Evolutionary conservation across 257 asterid genomes (phyloP).

Genomic region (Solanum commersonii): DNA sequence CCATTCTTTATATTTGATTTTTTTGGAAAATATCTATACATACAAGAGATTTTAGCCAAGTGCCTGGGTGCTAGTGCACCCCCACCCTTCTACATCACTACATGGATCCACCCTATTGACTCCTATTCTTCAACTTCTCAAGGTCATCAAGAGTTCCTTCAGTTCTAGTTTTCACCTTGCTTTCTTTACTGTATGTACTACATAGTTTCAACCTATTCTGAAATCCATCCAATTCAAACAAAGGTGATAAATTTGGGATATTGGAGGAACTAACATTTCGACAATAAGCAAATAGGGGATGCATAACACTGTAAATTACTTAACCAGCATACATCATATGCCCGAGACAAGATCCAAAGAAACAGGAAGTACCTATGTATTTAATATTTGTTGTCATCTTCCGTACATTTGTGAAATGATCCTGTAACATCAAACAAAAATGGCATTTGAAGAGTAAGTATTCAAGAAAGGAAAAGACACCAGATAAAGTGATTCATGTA

Average conservation of each 20-base stretch:
- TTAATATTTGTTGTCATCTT: conserved; percentile 71
- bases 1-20: background rate
- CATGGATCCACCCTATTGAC: background rate
- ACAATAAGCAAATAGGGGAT: background rate
- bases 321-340: background rate
- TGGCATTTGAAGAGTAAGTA: background rate
- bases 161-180: background rate
- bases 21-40: background rate
- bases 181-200: background rate
- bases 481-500: background rate
- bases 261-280: background rate
- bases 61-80: background rate
- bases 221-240: background rate
- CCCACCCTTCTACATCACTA: background rate
- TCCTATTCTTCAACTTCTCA: background rate
- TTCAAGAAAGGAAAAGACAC: background rate
- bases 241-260: background rate
- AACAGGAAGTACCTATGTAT: conserved; percentile 60
- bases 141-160: background rate
- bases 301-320: background rate
- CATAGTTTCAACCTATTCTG: background rate
- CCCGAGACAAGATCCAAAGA: background rate
- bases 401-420: conserved; percentile 63
- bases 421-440: conserved; percentile 40
- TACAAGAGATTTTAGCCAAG: background rate